A percentile compares a stretch with the other conserved stretches of the same genome.
These are phyloP conservation scores for Microcyclospora pomicola DNA, from an alignment of 2,329 filamentous ascomycete genomes.

Conservation along the genomic window DNA sequence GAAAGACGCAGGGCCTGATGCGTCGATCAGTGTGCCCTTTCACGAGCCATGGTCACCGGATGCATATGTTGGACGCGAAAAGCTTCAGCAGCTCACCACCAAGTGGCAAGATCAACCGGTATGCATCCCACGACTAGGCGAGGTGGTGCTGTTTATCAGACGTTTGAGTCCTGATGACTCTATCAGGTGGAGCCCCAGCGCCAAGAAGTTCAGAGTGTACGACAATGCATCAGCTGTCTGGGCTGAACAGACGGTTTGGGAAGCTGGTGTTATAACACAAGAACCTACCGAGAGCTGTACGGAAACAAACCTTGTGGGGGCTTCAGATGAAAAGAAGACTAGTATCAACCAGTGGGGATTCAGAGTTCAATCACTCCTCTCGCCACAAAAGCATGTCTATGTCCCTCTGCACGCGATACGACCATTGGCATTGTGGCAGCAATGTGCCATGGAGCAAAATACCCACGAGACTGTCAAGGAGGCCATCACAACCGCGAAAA, in stretches of 20 bases:
- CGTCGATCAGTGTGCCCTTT: slow-evolving; percentile 32
- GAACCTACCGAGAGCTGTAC: slow-evolving; percentile 29
- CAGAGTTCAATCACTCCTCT: slow-evolving; percentile 39
- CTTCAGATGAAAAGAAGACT: slow-evolving; percentile 25
- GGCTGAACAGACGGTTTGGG: slow-evolving; percentile 34
- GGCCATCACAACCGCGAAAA: slow-evolving; percentile 40
- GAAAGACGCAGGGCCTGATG: slow-evolving; percentile 21
- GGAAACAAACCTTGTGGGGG: slow-evolving; percentile 33
- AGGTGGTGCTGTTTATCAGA: slow-evolving; percentile 42
- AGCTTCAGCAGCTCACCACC: slow-evolving; percentile 29
- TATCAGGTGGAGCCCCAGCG: slow-evolving; percentile 18
- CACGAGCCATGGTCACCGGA: slow-evolving; percentile 40
- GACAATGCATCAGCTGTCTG: slow-evolving; percentile 3
- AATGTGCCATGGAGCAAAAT: no score
- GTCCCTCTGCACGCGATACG: slow-evolving; percentile 40
- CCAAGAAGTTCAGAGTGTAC: slow-evolving; percentile 12
- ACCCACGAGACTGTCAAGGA: slow-evolving; percentile 40
- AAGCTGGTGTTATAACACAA: slow-evolving; percentile 43
- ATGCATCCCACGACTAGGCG: slow-evolving; percentile 41
- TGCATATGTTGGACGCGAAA: slow-evolving; percentile 39
- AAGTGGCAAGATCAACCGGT: slow-evolving; percentile 31
- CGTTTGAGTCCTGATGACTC: slow-evolving; percentile 17
- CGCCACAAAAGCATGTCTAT: slow-evolving; percentile 40
- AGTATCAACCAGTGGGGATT: slow-evolving; percentile 38
- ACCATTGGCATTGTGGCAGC: slow-evolving; percentile 36